A percentile compares a stretch with the other conserved stretches of the same genome.
Evolutionary conservation across 257 asterid species (phyloP).

Genomic region (Cordia subcordata): DNA sequence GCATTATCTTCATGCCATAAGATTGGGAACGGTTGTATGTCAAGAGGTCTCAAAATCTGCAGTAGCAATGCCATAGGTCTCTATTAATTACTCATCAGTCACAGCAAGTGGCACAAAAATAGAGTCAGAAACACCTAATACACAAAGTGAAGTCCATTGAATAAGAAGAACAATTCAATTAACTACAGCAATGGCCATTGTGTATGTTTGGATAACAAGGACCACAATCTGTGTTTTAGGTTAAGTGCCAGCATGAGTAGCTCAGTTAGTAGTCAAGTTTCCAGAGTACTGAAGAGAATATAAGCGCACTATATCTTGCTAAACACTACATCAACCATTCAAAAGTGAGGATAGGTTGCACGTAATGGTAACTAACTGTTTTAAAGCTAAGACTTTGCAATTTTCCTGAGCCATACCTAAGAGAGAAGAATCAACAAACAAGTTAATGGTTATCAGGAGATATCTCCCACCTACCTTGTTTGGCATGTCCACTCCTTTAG

Average conservation of each 20-base stretch:
- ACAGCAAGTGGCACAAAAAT: not conserved
- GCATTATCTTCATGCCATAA: conserved; percentile 92
- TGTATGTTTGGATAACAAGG: too few relatives aligned
- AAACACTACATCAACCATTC: too few relatives aligned
- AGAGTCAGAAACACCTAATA: conserved; percentile 3
- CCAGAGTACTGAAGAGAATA: too few relatives aligned
- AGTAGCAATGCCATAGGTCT: conserved; percentile 10
- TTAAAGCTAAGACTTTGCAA: too few relatives aligned
- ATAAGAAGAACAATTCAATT: not conserved
- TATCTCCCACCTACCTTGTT: conserved; percentile 48
- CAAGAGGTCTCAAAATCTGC: conserved; percentile 61
- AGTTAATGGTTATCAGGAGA: not conserved
- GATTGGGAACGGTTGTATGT: conserved; percentile 70
- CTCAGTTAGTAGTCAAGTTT: too few relatives aligned
- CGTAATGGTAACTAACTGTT: too few relatives aligned
- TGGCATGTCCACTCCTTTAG: conserved; percentile 62
- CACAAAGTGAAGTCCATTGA: too few relatives aligned
- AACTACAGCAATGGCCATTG: too few relatives aligned
- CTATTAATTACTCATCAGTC: not conserved
- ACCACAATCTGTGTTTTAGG: too few relatives aligned
- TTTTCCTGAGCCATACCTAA: not conserved
- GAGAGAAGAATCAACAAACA: conserved; percentile 4
- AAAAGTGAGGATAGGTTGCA: too few relatives aligned
- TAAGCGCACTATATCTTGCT: too few relatives aligned
- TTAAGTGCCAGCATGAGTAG: too few relatives aligned